Conservation (phyloP, 768 basidiomycete species). For the Auriscalpium microsporum region DNA sequence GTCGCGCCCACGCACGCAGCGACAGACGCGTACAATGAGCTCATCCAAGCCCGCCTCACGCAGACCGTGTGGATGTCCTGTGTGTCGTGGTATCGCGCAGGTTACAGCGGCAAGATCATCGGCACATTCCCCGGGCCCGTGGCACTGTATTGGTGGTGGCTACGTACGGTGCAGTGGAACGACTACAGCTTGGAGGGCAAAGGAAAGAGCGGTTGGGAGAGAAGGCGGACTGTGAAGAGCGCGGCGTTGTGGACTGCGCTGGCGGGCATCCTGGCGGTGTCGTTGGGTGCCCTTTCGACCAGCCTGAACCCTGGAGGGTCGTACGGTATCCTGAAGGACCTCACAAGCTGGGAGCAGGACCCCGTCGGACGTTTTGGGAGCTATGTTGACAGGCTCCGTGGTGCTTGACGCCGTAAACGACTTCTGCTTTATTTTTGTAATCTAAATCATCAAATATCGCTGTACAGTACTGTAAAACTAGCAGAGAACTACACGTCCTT, state of each 20-base stretch:
- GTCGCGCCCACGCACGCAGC: slow-evolving; percentile 40
- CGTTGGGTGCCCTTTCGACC: not conserved
- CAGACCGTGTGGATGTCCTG: slow-evolving; percentile 47
- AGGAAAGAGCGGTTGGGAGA: slow-evolving; percentile 26
- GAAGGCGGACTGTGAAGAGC: not conserved
- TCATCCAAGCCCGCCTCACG: slow-evolving; percentile 39
- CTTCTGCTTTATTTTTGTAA: no score
- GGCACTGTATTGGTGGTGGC: slow-evolving; percentile 44
- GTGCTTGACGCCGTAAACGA: no score
- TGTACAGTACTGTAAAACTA: not conserved
- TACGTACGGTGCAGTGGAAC: slow-evolving; percentile 33
- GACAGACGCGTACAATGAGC: slow-evolving; percentile 41
- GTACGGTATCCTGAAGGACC: no score
- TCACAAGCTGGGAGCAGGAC: no score
- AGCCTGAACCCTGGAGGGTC: no score
- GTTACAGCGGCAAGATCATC: slow-evolving; percentile 30
- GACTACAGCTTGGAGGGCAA: slow-evolving; percentile 35
- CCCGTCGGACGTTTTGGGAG: no score
- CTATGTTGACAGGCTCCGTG: no score
- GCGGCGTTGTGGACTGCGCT: not conserved
- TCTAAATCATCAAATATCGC: no score
- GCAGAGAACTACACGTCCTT: not conserved
- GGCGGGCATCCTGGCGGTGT: not conserved
- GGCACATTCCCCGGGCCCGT: slow-evolving; percentile 49
- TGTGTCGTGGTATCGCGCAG: slow-evolving; percentile 42